Conservation (phyloP, 345 rosid species). For the Citropsis articulata region DNA sequence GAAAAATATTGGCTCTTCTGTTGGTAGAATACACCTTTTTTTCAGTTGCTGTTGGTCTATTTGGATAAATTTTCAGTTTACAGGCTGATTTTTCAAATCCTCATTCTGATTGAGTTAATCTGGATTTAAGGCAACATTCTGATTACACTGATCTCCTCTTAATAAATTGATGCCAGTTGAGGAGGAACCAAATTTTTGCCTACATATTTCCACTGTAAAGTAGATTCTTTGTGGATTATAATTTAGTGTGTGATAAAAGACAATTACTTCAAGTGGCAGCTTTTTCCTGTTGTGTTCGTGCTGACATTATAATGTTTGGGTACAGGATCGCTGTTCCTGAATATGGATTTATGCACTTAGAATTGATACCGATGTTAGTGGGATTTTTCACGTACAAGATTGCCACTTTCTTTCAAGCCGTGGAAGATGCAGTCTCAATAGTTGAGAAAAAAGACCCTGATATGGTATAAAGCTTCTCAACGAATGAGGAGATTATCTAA, state of each 20-base stretch:
- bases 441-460: constrained; percentile 32
- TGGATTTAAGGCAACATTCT: too few relatives aligned
- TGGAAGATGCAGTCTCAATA: constrained; percentile 59
- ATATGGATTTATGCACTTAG: constrained; percentile 69
- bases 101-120: too few relatives aligned
- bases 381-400: constrained; percentile 94
- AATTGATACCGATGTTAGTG: constrained; percentile 87
- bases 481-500: neutral
- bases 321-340: constrained; percentile 85
- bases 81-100: too few relatives aligned
- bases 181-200: too few relatives aligned
- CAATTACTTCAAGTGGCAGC: neutral
- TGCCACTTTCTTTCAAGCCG: constrained; percentile 83
- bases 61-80: too few relatives aligned
- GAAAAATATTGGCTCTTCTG: neutral
- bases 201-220: too few relatives aligned
- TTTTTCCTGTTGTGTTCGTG: neutral
- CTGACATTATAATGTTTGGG: constrained; percentile 14
- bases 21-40: neutral
- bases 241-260: neutral
- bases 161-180: too few relatives aligned
- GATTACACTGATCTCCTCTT: too few relatives aligned
- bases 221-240: too few relatives aligned
- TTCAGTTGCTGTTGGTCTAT: neutral
- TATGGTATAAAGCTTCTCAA: constrained; percentile 5